A percentile compares a stretch with the other conserved stretches of the same genome.
Conservation (phyloP, 2,329 filamentous ascomycete genomes). For the Hymenoscyphus infarciens region DNA sequence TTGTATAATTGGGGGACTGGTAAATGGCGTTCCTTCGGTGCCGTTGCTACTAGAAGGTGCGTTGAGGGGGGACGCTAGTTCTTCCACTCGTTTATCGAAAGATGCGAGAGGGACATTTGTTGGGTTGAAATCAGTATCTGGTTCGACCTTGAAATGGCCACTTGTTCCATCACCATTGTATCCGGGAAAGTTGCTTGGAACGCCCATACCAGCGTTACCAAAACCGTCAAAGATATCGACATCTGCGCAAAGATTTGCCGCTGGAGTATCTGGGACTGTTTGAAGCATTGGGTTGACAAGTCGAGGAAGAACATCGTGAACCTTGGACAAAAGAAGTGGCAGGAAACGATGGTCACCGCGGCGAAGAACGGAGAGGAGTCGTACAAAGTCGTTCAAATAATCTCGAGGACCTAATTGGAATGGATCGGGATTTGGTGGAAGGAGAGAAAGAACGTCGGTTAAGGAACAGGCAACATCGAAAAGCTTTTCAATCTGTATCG, state of each 20-base stretch:
- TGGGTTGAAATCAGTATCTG: slow-evolving; percentile 24
- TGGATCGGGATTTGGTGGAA: slow-evolving; percentile 55
- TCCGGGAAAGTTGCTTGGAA: slow-evolving; percentile 29
- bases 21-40: slow-evolving; percentile 24
- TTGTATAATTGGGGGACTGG: slow-evolving; percentile 27
- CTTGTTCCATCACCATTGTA: slow-evolving; percentile 29
- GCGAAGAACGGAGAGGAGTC: slow-evolving; percentile 66
- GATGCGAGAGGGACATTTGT: slow-evolving; percentile 21
- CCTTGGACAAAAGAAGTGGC: slow-evolving; percentile 71
- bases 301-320: slow-evolving; percentile 66
- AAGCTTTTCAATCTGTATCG: slow-evolving; percentile 66
- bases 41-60: slow-evolving; percentile 15
- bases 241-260: slow-evolving; percentile 32
- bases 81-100: slow-evolving; percentile 31
- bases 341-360: slow-evolving; percentile 73
- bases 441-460: slow-evolving; percentile 67
- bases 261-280: slow-evolving; percentile 51
- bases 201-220: slow-evolving; percentile 56
- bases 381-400: slow-evolving; percentile 66
- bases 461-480: slow-evolving; percentile 72
- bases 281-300: slow-evolving; percentile 59
- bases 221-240: slow-evolving; percentile 66
- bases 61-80: slow-evolving; percentile 26
- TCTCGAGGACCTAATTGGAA: slow-evolving; percentile 68
- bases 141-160: slow-evolving; percentile 33